Conservation (phyloP, 78 protist genomes). For the Dictyostelium intermedium region DNA sequence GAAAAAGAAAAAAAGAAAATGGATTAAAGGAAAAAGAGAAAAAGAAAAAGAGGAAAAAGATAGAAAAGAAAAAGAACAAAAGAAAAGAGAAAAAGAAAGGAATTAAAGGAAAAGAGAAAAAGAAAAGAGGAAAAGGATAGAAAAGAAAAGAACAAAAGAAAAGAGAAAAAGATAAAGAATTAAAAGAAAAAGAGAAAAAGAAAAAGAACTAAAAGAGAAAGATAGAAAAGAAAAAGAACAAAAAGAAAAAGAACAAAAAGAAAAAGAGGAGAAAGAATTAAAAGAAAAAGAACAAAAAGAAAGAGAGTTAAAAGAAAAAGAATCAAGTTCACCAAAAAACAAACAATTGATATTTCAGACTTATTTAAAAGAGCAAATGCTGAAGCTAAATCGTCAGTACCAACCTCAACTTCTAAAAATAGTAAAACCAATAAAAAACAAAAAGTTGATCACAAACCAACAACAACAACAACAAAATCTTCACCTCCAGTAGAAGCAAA, state of each 20-base stretch:
- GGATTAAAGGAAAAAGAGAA: neutral
- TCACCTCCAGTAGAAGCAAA: neutral
- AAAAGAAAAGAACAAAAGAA: neutral
- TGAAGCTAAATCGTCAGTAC: slow-evolving; percentile 3
- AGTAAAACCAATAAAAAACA: neutral
- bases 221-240: neutral
- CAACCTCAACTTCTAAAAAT: neutral
- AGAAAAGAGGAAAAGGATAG: neutral
- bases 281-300: neutral
- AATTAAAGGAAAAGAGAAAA: neutral
- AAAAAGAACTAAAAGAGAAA: slow-evolving; percentile 1
- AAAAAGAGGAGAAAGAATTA: neutral
- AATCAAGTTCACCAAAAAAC: slow-evolving; percentile 13
- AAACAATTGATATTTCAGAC: neutral
- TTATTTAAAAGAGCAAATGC: neutral
- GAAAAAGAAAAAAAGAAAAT: neutral
- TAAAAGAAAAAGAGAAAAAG: neutral
- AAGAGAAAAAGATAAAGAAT: neutral
- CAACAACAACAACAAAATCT: neutral
- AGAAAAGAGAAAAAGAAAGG: no score
- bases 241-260: neutral
- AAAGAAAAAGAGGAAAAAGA: neutral
- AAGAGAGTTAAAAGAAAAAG: neutral
- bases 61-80: neutral
- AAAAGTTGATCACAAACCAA: neutral